Evolutionary conservation across 2,329 filamentous ascomycete species (phyloP).

Genomic region (Cytospora paraplurivora): DNA sequence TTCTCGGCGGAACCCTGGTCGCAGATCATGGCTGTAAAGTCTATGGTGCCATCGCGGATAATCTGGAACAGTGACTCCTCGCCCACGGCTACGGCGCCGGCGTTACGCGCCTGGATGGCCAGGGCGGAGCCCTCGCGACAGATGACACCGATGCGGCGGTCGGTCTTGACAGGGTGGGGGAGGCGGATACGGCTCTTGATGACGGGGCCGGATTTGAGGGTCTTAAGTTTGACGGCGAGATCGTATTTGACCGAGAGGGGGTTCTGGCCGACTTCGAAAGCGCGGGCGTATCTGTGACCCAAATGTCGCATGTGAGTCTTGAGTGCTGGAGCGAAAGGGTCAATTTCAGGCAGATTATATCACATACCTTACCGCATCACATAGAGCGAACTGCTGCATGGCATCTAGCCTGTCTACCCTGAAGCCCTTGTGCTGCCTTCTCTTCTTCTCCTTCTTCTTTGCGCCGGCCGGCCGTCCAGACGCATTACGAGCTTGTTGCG

Average conservation of each 20-base stretch:
- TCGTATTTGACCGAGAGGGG: constrained; percentile 83
- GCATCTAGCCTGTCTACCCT: constrained; percentile 67
- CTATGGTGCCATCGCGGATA: constrained; percentile 72
- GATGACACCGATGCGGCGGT: constrained; percentile 87
- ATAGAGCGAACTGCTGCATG: constrained; percentile 75
- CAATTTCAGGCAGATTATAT: neutral
- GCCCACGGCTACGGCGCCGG: constrained; percentile 81
- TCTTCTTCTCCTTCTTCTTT: constrained; percentile 60
- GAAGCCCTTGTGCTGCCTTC: constrained; percentile 64
- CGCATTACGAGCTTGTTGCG: constrained; percentile 47
- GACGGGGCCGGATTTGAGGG: constrained; percentile 81
- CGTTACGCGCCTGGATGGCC: constrained; percentile 71
- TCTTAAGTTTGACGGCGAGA: constrained; percentile 78
- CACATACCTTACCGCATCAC: constrained; percentile 86
- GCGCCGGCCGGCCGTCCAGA: constrained; percentile 43
- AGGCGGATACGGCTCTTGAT: constrained; percentile 86
- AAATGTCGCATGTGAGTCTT: constrained; percentile 5
- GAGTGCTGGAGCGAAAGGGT: neutral
- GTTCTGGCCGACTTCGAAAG: constrained; percentile 83
- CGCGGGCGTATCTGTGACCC: constrained; percentile 75
- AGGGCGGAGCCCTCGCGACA: constrained; percentile 78
- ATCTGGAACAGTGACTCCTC: constrained; percentile 83
- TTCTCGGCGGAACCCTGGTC: constrained; percentile 77
- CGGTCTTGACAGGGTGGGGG: constrained; percentile 86
- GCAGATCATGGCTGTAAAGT: constrained; percentile 89